Conservation (phyloP, 495 filamentous ascomycete species). For the Aspergillus indologenus region DNA sequence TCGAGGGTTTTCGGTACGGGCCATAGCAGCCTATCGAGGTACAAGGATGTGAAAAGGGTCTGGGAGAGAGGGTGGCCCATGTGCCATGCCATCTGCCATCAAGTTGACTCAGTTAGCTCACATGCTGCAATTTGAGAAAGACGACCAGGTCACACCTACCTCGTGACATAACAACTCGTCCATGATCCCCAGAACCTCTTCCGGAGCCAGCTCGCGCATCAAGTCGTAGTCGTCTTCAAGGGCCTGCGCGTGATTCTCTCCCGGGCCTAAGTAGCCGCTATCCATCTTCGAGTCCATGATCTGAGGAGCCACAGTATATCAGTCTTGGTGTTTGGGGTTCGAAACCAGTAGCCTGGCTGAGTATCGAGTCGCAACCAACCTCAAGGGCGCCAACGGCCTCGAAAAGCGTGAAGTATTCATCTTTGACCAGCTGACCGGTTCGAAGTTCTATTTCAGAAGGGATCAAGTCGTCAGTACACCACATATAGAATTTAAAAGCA, state of each 20-base stretch:
- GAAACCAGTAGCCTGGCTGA: not conserved
- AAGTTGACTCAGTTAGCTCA: slow-evolving; percentile 21
- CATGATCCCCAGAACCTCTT: slow-evolving; percentile 88
- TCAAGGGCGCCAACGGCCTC: slow-evolving; percentile 93
- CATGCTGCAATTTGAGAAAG: not conserved
- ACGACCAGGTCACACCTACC: slow-evolving; percentile 42
- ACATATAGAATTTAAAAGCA: not conserved
- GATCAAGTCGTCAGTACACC: slow-evolving; percentile 11
- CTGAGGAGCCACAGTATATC: slow-evolving; percentile 39
- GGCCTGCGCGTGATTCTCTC: slow-evolving; percentile 56
- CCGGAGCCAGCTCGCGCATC: slow-evolving; percentile 61
- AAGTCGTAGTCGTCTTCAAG: slow-evolving; percentile 86
- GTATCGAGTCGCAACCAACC: slow-evolving; percentile 50
- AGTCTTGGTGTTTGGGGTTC: not conserved
- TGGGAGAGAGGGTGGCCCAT: slow-evolving; percentile 91
- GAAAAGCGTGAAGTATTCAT: slow-evolving; percentile 89
- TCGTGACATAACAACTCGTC: slow-evolving; percentile 89
- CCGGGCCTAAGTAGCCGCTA: slow-evolving; percentile 73
- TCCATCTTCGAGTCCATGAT: slow-evolving; percentile 99
- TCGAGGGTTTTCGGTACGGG: slow-evolving; percentile 63
- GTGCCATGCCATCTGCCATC: slow-evolving; percentile 87
- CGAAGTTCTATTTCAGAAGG: slow-evolving; percentile 55
- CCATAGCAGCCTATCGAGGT: slow-evolving; percentile 80
- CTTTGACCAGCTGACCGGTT: slow-evolving; percentile 83
- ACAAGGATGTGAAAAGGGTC: slow-evolving; percentile 89